Base-by-base conservation (phyloP, 192 early-diverging fungal genomes). In the Coemansia sp. region DNA sequence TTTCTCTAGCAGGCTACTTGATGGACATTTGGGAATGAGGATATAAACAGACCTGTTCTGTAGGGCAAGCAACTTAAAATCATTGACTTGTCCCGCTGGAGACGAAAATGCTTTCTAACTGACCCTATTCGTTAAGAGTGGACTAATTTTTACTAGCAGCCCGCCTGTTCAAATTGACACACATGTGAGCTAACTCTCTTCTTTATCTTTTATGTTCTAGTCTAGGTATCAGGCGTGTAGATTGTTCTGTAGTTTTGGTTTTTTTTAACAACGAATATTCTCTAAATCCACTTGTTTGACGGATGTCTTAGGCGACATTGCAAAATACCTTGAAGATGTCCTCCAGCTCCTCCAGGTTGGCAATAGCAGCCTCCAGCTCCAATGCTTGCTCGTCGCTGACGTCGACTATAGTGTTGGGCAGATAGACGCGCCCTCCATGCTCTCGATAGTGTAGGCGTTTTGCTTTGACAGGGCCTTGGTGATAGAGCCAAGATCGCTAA, bases 271-370 rank as follows among this genome's bases (percentile, higher is more conserved):
- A 38, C 9, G 37, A 38, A 38, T 38, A 38, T 38, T 9, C 37
- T 38, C 13, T 38, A 42, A 31, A 36, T n/a, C n/a, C n/a, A n/a
- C n/a, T n/a, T n/a, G n/a, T n/a, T n/a, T n/a, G n/a, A n/a, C n/a
- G n/a, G 5, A 9, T 45, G 5, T 23, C 1, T 40, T 65, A 58
- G 10, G 53, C 13, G 9, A 51, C 10, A 45, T 87, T 87, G 59
- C 73, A 69, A 62, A 85, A 76, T 13, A 90, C 77, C 59, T 77
- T 85, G 18, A 88, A 82, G 8, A 90, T 86, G 62, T 91, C 89
- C 3, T 88, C 87, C 20, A 86, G 67, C 56, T 82, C 77, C 55
- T 91, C 89, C 48, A 93, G 59, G 5, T 69, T 63, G 13, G 84
- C 79, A 11, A 90, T 45, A 24, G 86, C 73, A 21, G 74, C 76